phyloP scores from a whole-genome alignment of 2,329 filamentous ascomycete species.

The Colletotrichum tabaci region DNA sequence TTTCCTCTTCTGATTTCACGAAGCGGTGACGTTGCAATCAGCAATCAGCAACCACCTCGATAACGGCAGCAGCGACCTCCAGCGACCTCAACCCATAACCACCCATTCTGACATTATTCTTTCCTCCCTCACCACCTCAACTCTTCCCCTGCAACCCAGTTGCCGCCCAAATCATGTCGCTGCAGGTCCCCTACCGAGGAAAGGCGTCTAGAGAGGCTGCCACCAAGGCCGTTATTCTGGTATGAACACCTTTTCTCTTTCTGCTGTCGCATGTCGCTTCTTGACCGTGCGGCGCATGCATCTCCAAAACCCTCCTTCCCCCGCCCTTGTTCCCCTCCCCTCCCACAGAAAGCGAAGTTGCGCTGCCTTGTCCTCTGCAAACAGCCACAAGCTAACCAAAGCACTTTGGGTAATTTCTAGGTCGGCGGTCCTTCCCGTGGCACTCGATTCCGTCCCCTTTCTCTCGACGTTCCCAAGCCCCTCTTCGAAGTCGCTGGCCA shows the following conservation, averaged over 20 bases:
- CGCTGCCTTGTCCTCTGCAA: constrained; percentile 26
- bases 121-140: constrained; percentile 22
- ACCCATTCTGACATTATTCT: background rate
- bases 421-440: constrained; percentile 96
- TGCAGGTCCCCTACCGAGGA: constrained; percentile 69
- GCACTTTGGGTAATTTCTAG: constrained; percentile 61
- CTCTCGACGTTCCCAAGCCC: constrained; percentile 96
- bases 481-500: constrained; percentile 99
- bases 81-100: constrained; percentile 1
- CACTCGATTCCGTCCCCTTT: constrained; percentile 94
- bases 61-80: constrained; percentile 4
- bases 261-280: constrained; percentile 37
- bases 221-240: constrained; percentile 96
- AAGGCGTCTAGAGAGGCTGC: constrained; percentile 68
- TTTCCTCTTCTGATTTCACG: constrained; percentile 18
- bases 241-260: constrained; percentile 56
- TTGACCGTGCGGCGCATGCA: constrained; percentile 25
- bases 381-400: constrained; percentile 47
- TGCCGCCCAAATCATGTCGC: constrained; percentile 60
- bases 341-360: background rate
- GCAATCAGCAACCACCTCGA: constrained; percentile 16
- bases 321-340: constrained; percentile 44
- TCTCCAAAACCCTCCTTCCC: constrained; percentile 26
- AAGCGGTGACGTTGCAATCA: constrained; percentile 42
- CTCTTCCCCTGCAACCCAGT: constrained; percentile 33